Evolutionary conservation across 78 protist species (phyloP).

Genomic region (Dictyostelium capitatum): DNA sequence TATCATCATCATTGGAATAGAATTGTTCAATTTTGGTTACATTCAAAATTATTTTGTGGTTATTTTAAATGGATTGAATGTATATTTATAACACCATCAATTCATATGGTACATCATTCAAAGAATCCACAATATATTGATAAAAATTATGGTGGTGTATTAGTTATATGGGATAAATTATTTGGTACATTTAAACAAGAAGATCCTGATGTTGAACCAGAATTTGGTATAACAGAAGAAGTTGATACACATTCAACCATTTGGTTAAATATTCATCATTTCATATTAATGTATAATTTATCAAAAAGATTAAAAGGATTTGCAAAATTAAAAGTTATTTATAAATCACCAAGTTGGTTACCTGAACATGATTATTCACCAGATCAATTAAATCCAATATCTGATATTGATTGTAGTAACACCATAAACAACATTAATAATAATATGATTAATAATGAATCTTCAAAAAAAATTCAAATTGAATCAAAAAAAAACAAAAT

Average conservation of each 20-base stretch:
- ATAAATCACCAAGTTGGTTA: conserved; percentile 37
- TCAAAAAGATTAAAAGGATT: conserved; percentile 39
- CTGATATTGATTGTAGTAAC: neutral
- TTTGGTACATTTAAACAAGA: conserved; percentile 17
- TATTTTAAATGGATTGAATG: conserved; percentile 1
- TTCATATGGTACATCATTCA: conserved; percentile 5
- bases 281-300: conserved; percentile 19
- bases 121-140: conserved; percentile 26
- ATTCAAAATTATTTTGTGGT: neutral
- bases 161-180: conserved; percentile 27
- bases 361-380: conserved; percentile 16
- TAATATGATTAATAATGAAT: neutral
- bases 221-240: conserved; percentile 15
- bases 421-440: neutral
- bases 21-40: conserved; percentile 18
- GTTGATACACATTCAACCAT: neutral
- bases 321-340: conserved; percentile 29
- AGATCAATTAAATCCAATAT: neutral
- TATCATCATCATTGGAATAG: conserved; percentile 49
- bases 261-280: conserved; percentile 34
- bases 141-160: conserved; percentile 44
- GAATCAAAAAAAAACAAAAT: neutral
- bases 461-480: neutral
- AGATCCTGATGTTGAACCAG: neutral
- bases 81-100: conserved; percentile 8